Conservation (phyloP, 2,329 filamentous ascomycete species). For the Fusarium liriodendri region DNA sequence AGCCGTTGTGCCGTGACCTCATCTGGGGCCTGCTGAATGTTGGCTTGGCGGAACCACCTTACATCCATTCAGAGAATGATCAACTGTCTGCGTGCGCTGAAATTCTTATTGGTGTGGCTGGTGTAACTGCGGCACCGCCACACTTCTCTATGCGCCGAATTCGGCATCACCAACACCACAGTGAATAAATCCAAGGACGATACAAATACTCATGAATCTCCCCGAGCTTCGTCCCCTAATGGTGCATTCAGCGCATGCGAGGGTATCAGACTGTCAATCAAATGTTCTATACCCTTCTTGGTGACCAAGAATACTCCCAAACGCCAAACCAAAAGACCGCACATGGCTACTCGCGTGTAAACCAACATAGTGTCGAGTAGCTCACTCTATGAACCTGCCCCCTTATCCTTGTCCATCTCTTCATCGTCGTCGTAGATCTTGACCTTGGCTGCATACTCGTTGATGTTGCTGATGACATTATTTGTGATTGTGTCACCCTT, state of each 20-base stretch:
- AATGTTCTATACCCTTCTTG: slow-evolving; percentile 17
- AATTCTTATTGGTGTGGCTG: slow-evolving; percentile 14
- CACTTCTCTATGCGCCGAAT: neutral
- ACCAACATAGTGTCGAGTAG: slow-evolving; percentile 12
- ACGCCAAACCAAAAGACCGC: slow-evolving; percentile 37
- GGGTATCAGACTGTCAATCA: slow-evolving; percentile 38
- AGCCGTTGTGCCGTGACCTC: slow-evolving; percentile 42
- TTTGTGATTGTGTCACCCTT: slow-evolving; percentile 83
- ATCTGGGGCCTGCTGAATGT: slow-evolving; percentile 27
- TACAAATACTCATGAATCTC: neutral
- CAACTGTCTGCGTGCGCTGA: slow-evolving; percentile 3
- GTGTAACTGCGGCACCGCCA: neutral
- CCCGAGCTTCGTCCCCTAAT: slow-evolving; percentile 21
- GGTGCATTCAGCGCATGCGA: slow-evolving; percentile 16
- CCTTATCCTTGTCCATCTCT: slow-evolving; percentile 62
- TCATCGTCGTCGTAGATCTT: slow-evolving; percentile 78
- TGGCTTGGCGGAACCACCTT: slow-evolving; percentile 34
- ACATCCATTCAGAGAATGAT: slow-evolving; percentile 3
- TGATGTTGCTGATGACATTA: slow-evolving; percentile 83
- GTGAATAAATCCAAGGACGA: neutral
- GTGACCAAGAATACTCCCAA: slow-evolving; percentile 29
- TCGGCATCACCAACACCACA: neutral
- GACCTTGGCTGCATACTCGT: slow-evolving; percentile 83
- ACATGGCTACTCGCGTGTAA: slow-evolving; percentile 11
- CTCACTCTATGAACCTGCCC: slow-evolving; percentile 30